Evolutionary conservation across 345 rosid genomes (phyloP), one percentile per base, ranked within the genome.

Genomic region (Populus pruinosa): DNA sequence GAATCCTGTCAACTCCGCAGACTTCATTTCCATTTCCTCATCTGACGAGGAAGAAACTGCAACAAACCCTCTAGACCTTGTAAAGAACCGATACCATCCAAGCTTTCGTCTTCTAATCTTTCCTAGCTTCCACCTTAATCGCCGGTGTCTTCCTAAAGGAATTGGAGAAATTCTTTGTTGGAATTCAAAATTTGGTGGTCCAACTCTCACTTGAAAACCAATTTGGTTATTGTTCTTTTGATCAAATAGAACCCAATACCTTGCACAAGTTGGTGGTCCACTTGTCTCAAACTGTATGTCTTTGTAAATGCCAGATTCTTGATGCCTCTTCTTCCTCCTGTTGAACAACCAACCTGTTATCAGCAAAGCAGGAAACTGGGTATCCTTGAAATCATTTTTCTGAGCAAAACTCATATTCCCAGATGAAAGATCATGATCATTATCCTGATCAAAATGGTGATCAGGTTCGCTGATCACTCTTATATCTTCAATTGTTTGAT

Each of bases 401-500:
- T 33, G 86, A 41, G 82, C 77, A 17, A 85, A 74, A 55, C 70
- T 67, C 29, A 59, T 27, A 75, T 5, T 67, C 75, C 62, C 80
- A 20, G 82, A 68, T 29, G 76, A 73, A 65, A 68, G 25, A 55
- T 71, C 83, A 18, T 77, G 47, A 43, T 64, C 70, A 17, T 65
- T 68, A 72, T 23, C 23, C 23, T 21, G 71, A 8, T 72, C 73
- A 65, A 65, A 73, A 39, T n/a, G 67, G 69, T 66, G 47, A 47
- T 81, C 83, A 27, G 23, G 75, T 16, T 35, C 67, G 80, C 78
- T 41, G 61, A 87, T 77, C 39, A 83, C 83, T 31, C 79, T 75
- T 36, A 91, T 86, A 43, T 87, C 88, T 65, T 89, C 88, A 35
- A 91, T 43, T 6, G 83, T 88, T 74, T 91, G 95, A 50, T 88